Conservation (phyloP, 768 basidiomycete species). For the Pulveroboletus ravenelii region DNA sequence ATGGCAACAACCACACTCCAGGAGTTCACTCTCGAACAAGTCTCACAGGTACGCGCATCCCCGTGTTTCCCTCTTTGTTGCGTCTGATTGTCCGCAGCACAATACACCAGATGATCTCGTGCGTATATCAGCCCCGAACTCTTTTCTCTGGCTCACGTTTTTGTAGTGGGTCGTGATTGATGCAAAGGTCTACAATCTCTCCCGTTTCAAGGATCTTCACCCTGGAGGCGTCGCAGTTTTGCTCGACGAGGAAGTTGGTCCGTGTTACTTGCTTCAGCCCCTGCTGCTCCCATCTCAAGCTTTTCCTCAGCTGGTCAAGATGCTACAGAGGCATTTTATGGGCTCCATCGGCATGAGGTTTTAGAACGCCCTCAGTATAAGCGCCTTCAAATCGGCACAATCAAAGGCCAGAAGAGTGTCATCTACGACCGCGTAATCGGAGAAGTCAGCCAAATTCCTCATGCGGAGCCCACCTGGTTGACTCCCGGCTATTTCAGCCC, state of each 20-base stretch:
- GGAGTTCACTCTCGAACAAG: constrained; percentile 53
- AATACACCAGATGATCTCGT: constrained; percentile 75
- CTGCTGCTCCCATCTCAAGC: not conserved
- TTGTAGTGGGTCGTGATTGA: constrained; percentile 79
- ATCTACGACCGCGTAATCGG: constrained; percentile 51
- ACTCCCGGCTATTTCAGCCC: constrained; percentile 61
- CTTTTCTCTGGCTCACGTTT: not conserved
- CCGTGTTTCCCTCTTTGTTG: not conserved
- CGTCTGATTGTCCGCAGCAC: constrained; percentile 43
- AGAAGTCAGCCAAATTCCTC: constrained; percentile 70
- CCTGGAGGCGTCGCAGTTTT: constrained; percentile 80
- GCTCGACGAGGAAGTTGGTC: constrained; percentile 73
- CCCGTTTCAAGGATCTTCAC: constrained; percentile 75
- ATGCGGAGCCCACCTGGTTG: constrained; percentile 87
- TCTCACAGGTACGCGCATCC: constrained; percentile 41
- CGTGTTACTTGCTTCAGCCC: constrained; percentile 18
- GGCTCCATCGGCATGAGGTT: constrained; percentile 84
- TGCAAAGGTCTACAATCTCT: constrained; percentile 77
- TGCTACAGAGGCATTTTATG: constrained; percentile 83
- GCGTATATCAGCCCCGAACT: constrained; percentile 14
- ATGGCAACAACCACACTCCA: constrained; percentile 36
- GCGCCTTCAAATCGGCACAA: constrained; percentile 68
- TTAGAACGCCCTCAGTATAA: constrained; percentile 69
- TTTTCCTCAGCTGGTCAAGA: constrained; percentile 67
- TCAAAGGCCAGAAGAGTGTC: constrained; percentile 56